Percentiles rank a stretch among this genome's conserved stretches.
These are phyloP conservation scores for Irpex sp. DNA, from an alignment of 1,284 basidiomycete species.

Conservation along the genomic window DNA sequence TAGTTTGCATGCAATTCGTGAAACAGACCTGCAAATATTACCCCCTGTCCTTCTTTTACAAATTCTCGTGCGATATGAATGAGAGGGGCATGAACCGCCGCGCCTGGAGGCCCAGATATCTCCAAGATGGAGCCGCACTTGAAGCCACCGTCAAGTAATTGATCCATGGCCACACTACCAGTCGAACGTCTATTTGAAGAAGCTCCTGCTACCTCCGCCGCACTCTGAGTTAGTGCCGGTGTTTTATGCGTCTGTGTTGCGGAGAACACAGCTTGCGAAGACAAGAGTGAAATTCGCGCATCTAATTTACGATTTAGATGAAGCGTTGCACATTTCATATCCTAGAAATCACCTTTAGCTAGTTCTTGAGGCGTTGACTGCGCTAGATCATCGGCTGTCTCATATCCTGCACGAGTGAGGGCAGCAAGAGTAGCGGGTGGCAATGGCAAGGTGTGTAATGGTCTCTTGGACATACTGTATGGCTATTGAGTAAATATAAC, in stretches of 20 bases:
- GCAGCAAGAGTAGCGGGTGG: constrained; percentile 36
- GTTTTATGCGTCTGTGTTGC: constrained; percentile 31
- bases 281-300: constrained; percentile 39
- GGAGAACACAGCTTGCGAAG: constrained; percentile 41
- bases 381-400: constrained; percentile 43
- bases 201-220: constrained; percentile 40
- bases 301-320: constrained; percentile 29
- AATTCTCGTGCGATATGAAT: constrained; percentile 46
- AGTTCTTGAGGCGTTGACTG: constrained; percentile 36
- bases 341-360: constrained; percentile 35
- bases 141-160: constrained; percentile 58
- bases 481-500: too few species aligned
- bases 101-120: constrained; percentile 71
- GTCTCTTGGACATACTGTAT: constrained; percentile 13
- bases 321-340: not conserved
- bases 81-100: constrained; percentile 43
- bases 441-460: constrained; percentile 35
- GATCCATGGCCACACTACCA: constrained; percentile 48
- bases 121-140: constrained; percentile 59
- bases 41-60: constrained; percentile 40
- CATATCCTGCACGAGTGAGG: constrained; percentile 46
- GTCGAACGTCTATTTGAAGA: constrained; percentile 34
- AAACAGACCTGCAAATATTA: constrained; percentile 60
- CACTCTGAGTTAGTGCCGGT: constrained; percentile 53
- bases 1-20: constrained; percentile 3